Base-by-base conservation (phyloP, 1,284 basidiomycete genomes). In the Ceratobasidium sp. region DNA sequence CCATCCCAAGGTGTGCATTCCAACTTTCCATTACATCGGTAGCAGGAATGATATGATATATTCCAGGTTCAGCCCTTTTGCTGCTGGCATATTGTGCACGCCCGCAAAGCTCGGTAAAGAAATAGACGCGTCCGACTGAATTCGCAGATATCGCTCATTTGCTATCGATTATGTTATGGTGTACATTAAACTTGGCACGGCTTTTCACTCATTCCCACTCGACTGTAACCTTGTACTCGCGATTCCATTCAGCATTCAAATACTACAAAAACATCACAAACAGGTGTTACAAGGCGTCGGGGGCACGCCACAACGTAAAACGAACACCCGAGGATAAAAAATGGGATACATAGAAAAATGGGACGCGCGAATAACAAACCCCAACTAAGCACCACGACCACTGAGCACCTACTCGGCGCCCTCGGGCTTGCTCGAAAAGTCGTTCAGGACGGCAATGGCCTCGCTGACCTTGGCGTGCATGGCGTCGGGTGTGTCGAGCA, bases 391-490 rank as follows among this genome's bases (percentile, higher is more conserved):
- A 20, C 29, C 13, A 15, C 20, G 7, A 34, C n/a, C 43, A 47
- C 32, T 7, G 45, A 49, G n/a, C 29, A 43, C 22, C 57, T 49
- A 62, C 42, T 58, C 70, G 1, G 43, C 69, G 31, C 73, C 74
- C 35, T 86, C 84, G n/a, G n/a, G n/a, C 70, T 87, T 85, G 79
- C 84, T 82, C 74, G 87, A 78, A 80, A 88, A 93, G 75, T 94
- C 92, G 70, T 91, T 86, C 55, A 94, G 83, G 55, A 94, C 93
- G 68, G 80, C 77, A 70, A 94, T 82, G 29, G 95, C 95, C 83
- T 97, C 95, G 74, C 86, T 87, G 74, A 97, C 91, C 85, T 98
- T 98, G 79, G 83, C 81, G 76, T 86, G 85, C 83, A 98, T 87
- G 49, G 93, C 87, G 20, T 94, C 92, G 45, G 83, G 82, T 56